Percentiles rank a stretch among this genome's conserved stretches.
phyloP scores from a whole-genome alignment of 2,329 filamentous ascomycete species.

The Sarocladiaceae sp. region DNA sequence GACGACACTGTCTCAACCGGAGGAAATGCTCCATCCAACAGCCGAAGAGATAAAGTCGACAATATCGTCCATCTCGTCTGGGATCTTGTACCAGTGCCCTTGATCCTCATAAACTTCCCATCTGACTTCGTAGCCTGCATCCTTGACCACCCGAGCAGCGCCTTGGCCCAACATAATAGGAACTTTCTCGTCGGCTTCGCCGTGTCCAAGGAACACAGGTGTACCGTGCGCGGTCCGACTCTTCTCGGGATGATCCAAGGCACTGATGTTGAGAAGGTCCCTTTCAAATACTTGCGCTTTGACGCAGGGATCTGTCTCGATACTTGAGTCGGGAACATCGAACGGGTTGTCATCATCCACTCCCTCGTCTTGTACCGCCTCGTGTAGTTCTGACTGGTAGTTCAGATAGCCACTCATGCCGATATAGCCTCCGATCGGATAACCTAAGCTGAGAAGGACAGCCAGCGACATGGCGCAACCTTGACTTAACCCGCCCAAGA shows the following conservation, averaged over 20 bases:
- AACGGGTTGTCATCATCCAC: slow-evolving; percentile 19
- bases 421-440: slow-evolving; percentile 33
- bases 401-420: slow-evolving; percentile 42
- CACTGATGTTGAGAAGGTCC: background rate
- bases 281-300: slow-evolving; percentile 18
- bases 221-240: slow-evolving; percentile 16
- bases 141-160: slow-evolving; percentile 21
- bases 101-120: slow-evolving; percentile 33
- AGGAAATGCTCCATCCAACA: background rate
- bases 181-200: slow-evolving; percentile 32
- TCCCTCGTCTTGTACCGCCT: slow-evolving; percentile 1
- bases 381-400: slow-evolving; percentile 27
- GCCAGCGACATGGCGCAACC: slow-evolving; percentile 42
- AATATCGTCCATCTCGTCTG: slow-evolving; percentile 5
- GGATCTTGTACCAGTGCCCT: slow-evolving; percentile 18
- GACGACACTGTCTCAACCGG: too few species aligned
- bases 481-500: slow-evolving; percentile 47
- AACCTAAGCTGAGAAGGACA: slow-evolving; percentile 32
- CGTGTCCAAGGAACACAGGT: slow-evolving; percentile 39
- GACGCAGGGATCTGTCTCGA: slow-evolving; percentile 12
- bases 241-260: background rate
- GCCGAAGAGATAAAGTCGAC: slow-evolving; percentile 5
- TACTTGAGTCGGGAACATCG: slow-evolving; percentile 1
- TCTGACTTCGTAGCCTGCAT: slow-evolving; percentile 26
- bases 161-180: slow-evolving; percentile 23